A percentile compares a stretch with the other conserved stretches of the same genome.
Conservation (phyloP, 1,284 basidiomycete species). For the Gyrodon tennesseensis region DNA sequence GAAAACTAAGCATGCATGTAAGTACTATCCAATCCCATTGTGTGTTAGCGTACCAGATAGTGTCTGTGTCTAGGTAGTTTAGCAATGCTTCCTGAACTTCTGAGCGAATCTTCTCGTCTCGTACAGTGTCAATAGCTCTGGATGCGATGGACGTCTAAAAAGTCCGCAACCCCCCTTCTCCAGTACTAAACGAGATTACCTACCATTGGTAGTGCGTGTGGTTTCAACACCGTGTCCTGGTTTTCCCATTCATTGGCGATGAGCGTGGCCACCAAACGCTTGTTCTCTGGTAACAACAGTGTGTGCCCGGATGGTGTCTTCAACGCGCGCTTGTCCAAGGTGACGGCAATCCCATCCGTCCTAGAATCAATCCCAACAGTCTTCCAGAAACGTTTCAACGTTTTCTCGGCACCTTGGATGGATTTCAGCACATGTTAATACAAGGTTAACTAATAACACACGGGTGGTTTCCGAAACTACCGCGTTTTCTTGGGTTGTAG, state of each 20-base stretch:
- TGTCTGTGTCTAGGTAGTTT: slow-evolving; percentile 93
- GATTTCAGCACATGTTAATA: slow-evolving; percentile 21
- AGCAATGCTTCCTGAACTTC: slow-evolving; percentile 75
- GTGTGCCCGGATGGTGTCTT: slow-evolving; percentile 84
- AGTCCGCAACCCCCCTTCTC: slow-evolving; percentile 4
- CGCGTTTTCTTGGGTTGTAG: slow-evolving; percentile 45
- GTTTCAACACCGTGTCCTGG: slow-evolving; percentile 83
- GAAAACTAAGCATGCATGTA: slow-evolving; percentile 61
- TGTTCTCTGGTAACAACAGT: slow-evolving; percentile 70
- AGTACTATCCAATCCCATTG: slow-evolving; percentile 11
- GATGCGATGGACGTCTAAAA: slow-evolving; percentile 80
- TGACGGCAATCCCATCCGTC: slow-evolving; percentile 63
- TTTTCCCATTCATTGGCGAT: slow-evolving; percentile 97
- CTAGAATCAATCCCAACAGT: slow-evolving; percentile 69
- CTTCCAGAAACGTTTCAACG: slow-evolving; percentile 90
- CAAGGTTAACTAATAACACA: slow-evolving; percentile 36
- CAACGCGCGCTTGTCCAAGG: slow-evolving; percentile 81
- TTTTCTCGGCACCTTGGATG: slow-evolving; percentile 74
- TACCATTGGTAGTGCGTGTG: slow-evolving; percentile 90
- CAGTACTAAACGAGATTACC: slow-evolving; percentile 35
- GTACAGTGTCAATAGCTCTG: slow-evolving; percentile 83
- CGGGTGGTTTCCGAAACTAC: slow-evolving; percentile 60
- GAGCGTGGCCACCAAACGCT: slow-evolving; percentile 74
- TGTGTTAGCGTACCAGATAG: slow-evolving; percentile 70
- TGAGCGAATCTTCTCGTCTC: slow-evolving; percentile 56